Base-by-base conservation (phyloP, 495 filamentous ascomycete genomes). In the Xylaria sp. region DNA sequence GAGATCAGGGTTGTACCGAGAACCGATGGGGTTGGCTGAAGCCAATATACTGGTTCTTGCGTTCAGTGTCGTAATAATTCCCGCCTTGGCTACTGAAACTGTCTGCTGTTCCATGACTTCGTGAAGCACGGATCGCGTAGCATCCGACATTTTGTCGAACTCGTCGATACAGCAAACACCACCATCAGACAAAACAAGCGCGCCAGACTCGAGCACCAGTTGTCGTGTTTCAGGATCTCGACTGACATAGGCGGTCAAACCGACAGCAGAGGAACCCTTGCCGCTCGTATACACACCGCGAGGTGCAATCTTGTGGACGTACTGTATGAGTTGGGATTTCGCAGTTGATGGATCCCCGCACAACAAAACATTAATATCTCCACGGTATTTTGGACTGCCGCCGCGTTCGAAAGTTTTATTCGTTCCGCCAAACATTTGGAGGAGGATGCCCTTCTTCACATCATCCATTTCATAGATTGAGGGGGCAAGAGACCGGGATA, bases 41-140 rank as follows among this genome's bases (percentile, higher is more conserved):
- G 96, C 96, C 33, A 99, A 87, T 74, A 99, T 97, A 67, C 90
- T 93, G 2, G 96, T 97, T 69, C 96, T 88, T 53, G 96, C 96
- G 77, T 99, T 99, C 71, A 99, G 85, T 1, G 96, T 98, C 3
- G 96, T 99, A 82, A 99, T 99, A 82, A 99, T 99, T 75, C 96
- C 96, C 1, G 96, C 96, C 85, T 99, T 99, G 70, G 96, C 96
- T 70, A 99, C 97, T 1, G 97, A 98, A 15, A 99, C 95, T 1
- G 96, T 99, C 84, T 99, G 96, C 81, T 99, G 96, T 78, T 99
- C 96, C 96, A 99, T 99, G 21, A 99, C 96, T 89, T 99, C 96
- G 86, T 99, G 96, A 43, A 99, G 87, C 12, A 98, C 96, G 4
- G 95, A 97, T 43, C 96, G 91, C 0, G 97, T 98, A 31, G 94